Conservation (phyloP, 2,329 filamentous ascomycete genomes). For the Aaosphaeria arxii region DNA sequence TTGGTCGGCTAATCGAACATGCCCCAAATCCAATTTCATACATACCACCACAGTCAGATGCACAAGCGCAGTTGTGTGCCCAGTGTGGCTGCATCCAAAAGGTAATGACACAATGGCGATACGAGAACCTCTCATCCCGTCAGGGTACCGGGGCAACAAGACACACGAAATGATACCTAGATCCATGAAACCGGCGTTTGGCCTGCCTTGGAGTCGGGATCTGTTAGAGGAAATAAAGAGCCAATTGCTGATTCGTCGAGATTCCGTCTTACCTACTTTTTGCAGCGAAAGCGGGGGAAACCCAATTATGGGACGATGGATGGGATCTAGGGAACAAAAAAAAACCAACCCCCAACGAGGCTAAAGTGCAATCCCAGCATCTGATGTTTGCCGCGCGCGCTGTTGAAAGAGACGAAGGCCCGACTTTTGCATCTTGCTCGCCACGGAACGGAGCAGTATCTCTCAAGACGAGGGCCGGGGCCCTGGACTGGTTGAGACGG, state of each 20-base stretch:
- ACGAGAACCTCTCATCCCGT: slow-evolving; percentile 7
- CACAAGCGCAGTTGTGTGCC: slow-evolving; percentile 9
- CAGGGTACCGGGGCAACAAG: slow-evolving; percentile 15
- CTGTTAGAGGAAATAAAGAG: slow-evolving; percentile 1
- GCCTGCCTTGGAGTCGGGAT: slow-evolving; percentile 22
- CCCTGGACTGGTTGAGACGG: no score
- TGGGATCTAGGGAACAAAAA: not conserved
- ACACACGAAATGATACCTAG: slow-evolving; percentile 4
- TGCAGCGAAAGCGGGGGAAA: slow-evolving; percentile 8
- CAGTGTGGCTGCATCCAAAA: slow-evolving; percentile 22
- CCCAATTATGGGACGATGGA: not conserved
- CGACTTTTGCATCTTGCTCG: no score
- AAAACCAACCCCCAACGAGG: not conserved
- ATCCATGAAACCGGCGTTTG: slow-evolving; percentile 22
- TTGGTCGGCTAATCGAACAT: slow-evolving; percentile 8
- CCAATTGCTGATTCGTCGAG: slow-evolving; percentile 6
- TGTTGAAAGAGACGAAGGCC: no score
- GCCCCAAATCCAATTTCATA: no score
- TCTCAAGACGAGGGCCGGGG: no score
- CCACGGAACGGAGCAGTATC: no score
- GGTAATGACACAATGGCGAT: slow-evolving; percentile 26
- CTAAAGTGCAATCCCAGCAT: slow-evolving; percentile 4
- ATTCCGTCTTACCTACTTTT: slow-evolving; percentile 12
- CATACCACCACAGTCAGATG: slow-evolving; percentile 15
- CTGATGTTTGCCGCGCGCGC: no score